Evolutionary conservation across 2,329 filamentous ascomycete genomes (phyloP).

Genomic region (Ilyonectria robusta): DNA sequence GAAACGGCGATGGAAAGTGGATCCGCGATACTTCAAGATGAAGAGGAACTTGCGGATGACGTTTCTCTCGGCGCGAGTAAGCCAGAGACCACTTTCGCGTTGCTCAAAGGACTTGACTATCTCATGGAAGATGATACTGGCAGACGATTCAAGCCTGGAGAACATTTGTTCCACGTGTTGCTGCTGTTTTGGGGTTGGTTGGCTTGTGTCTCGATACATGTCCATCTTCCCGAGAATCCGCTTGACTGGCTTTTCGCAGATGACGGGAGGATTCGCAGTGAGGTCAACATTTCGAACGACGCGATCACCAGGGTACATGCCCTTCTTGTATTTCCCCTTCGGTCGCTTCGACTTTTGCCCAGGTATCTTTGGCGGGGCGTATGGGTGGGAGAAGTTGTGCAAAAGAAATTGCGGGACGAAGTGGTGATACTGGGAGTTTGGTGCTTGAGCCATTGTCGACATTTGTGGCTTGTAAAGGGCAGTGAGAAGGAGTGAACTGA

Average conservation of each 20-base stretch:
- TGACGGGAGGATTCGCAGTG: neutral
- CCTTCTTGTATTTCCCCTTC: conserved; percentile 6
- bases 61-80: conserved; percentile 52
- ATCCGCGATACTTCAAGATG: conserved; percentile 59
- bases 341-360: neutral
- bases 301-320: conserved; percentile 3
- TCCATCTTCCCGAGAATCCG: conserved; percentile 6
- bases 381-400: conserved; percentile 13
- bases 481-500: neutral
- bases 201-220: conserved; percentile 11
- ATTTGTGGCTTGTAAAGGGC: neutral
- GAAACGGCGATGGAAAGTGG: conserved; percentile 52
- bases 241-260: conserved; percentile 13
- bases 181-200: neutral
- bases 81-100: conserved; percentile 38
- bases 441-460: neutral
- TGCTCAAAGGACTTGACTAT: conserved; percentile 9
- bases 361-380: neutral
- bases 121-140: conserved; percentile 3
- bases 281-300: conserved; percentile 17
- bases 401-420: conserved; percentile 22
- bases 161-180: conserved; percentile 2
- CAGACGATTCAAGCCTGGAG: conserved; percentile 2
- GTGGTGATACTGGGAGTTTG: conserved; percentile 14
- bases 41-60: conserved; percentile 61